phyloP scores from a whole-genome alignment of 2,329 filamentous ascomycete species.

The Colletotrichum magnum region DNA sequence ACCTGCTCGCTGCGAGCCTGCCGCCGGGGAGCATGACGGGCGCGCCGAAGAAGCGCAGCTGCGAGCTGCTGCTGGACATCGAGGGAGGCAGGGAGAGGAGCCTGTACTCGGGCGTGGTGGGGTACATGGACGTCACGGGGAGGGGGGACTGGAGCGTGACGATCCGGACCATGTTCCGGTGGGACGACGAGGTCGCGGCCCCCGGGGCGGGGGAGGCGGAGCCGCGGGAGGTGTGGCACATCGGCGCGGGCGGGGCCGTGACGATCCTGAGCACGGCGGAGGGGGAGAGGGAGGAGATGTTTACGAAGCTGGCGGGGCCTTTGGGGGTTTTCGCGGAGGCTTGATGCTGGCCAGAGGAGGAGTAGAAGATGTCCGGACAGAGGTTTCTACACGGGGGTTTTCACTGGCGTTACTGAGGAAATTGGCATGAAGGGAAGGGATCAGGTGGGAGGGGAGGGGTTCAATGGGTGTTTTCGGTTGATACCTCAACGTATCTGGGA shows the following conservation, averaged over 20 bases:
- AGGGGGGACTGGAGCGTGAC: slow-evolving; percentile 92
- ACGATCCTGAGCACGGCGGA: slow-evolving; percentile 85
- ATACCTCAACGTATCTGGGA: slow-evolving; percentile 46
- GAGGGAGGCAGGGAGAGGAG: slow-evolving; percentile 77
- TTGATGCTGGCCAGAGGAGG: slow-evolving; percentile 11
- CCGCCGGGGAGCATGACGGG: slow-evolving; percentile 98
- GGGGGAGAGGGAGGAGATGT: slow-evolving; percentile 93
- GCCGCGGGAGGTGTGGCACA: slow-evolving; percentile 77
- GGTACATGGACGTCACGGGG: slow-evolving; percentile 89
- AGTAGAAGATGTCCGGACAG: background rate
- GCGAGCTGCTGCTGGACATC: slow-evolving; percentile 81
- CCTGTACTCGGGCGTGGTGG: slow-evolving; percentile 89
- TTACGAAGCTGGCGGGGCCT: slow-evolving; percentile 76
- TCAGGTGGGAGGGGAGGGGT: no score
- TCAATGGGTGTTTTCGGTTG: slow-evolving; percentile 23
- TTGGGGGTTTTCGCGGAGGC: slow-evolving; percentile 63
- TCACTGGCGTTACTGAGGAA: slow-evolving; percentile 21
- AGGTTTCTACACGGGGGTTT: background rate
- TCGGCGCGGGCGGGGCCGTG: slow-evolving; percentile 92
- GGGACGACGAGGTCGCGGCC: slow-evolving; percentile 70
- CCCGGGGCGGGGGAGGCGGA: slow-evolving; percentile 48
- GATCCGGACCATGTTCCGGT: slow-evolving; percentile 85
- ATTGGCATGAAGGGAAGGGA: slow-evolving; percentile 7
- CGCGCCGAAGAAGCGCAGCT: slow-evolving; percentile 93
- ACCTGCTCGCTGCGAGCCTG: slow-evolving; percentile 82